Evolutionary conservation across 2,329 filamentous ascomycete species (phyloP), one percentile per base, ranked within the genome.

Genomic region (Xylaria sp.): DNA sequence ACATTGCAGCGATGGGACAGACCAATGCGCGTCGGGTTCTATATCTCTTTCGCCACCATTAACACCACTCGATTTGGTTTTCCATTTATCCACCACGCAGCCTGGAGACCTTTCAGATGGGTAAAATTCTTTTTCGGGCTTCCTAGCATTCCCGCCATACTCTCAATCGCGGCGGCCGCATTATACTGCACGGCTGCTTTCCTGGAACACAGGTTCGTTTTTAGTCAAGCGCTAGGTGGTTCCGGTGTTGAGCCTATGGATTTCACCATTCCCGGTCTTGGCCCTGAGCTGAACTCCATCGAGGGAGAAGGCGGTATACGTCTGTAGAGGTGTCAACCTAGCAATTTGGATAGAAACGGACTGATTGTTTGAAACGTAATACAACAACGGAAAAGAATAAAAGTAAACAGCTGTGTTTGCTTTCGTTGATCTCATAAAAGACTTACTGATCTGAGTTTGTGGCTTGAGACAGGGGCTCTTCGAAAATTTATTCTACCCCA

Each of bases 191-290:
- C n/a, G 15, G 51, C 51, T 34, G 51, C 4, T 5, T 34, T 55
- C 8, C 13, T 41, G 46, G 46, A 34, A 31, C 50, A 54, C 31
- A 18, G 46, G 7, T 63, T 52, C 20, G 28, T 63, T 25, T 37
- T 41, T 8, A 63, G 50, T 25, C 59, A 23, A 54, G 31, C 6
- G 20, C n/a, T 63, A 25, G 59, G 46, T 18, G 59, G 59, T 54
- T 63, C 59, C 28, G 59, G 59, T 13, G 28, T 63, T 63, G 59
- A 63, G n/a, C 59, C 44, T 34, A 8, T 63, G 23, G 48, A 63
- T 52, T 63, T 63, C 28, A 63, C 50, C 12, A 39, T 63, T 20
- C 15, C 59, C 5, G 59, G 59, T 9, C 37, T 51, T 9, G 59
- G 59, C 31, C 59, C 59, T 13, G 59, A 54, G n/a, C 46, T 63